A percentile compares a stretch with the other conserved stretches of the same genome.
phyloP scores from a whole-genome alignment of 768 basidiomycete species.

The Russula sp. region DNA sequence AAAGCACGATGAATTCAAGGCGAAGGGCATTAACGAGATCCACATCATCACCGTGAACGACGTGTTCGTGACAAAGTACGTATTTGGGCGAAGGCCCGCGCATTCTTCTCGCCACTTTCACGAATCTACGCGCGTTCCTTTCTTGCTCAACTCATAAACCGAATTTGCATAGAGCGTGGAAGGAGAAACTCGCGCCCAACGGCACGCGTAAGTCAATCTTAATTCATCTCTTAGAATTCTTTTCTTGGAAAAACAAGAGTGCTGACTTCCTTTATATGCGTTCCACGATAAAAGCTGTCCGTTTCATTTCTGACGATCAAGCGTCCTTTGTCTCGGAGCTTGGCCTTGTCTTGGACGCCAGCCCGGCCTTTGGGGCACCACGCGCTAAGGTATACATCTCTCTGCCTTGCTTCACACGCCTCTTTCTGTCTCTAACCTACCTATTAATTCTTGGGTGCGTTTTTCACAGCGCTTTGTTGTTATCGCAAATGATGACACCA shows the following conservation, averaged over 20 bases:
- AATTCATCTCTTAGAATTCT: not conserved
- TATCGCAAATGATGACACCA: slow-evolving; percentile 63
- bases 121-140: not conserved
- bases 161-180: slow-evolving; percentile 51
- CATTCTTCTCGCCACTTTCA: too few species aligned
- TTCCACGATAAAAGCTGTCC: slow-evolving; percentile 33
- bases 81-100: not conserved
- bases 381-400: slow-evolving; percentile 48
- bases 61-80: slow-evolving; percentile 52
- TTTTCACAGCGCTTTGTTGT: slow-evolving; percentile 56
- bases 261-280: not conserved
- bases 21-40: slow-evolving; percentile 69
- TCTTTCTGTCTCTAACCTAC: not conserved
- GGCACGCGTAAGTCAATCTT: slow-evolving; percentile 51
- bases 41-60: slow-evolving; percentile 80
- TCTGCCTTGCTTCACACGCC: not conserved
- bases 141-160: slow-evolving; percentile 1
- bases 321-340: slow-evolving; percentile 44
- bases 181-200: slow-evolving; percentile 53
- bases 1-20: slow-evolving; percentile 66
- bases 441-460: not conserved
- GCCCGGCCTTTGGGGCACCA: slow-evolving; percentile 58
- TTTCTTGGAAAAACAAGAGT: not conserved
- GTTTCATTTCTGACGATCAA: slow-evolving; percentile 55
- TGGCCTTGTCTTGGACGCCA: slow-evolving; percentile 48